Base-by-base conservation (phyloP, 495 filamentous ascomycete species). In the Xanthoparmelia taractica region DNA sequence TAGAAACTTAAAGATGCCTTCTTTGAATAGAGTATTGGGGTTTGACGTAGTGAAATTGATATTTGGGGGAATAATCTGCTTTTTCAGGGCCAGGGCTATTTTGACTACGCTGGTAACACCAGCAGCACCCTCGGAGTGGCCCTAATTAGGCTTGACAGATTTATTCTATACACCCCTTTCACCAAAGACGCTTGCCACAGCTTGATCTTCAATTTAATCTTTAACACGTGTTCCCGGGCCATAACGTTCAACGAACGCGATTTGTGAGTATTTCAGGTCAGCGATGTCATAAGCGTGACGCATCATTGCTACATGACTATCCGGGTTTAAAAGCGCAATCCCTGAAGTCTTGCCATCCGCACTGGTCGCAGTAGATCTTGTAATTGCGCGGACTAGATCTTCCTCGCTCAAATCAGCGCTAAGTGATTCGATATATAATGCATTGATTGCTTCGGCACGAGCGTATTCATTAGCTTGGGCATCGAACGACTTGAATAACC, bases 391-490 rank as follows among this genome's bases (percentile, higher is more conserved):
- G 45, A 78, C 75, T 0, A 70, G 68, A 57, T 78, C 68, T 0
- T 66, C 61, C 15, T 73, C 75, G 13, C 63, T 27, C 0, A 82
- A 23, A 10, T 79, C 79, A n/a, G 71, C 66, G 15, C 61, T 56
- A 2, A 75, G 59, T 0, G 40, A 57, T 48, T 79, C 80, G 17
- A 82, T 40, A 29, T 72, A 73, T 4, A 80, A 34, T 2, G 73
- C 73, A 27, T 54, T 68, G 25, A 78, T 66, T 1, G 67, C 76
- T 66, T 91, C 88, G 7, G 80, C 88, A 27, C 87, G 78, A 1
- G 74, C 85, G 67, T 87, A 91, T 0, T 87, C 88, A 65, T 85
- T 79, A 0, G 85, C 88, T 15, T 73, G 59, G 2, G 75, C 73
- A 67, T 88, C 84, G 65, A 88, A 92, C 1, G 82, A 82, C 64